phyloP scores from a whole-genome alignment of 768 basidiomycete genomes.

The Butyriboletus loyo region DNA sequence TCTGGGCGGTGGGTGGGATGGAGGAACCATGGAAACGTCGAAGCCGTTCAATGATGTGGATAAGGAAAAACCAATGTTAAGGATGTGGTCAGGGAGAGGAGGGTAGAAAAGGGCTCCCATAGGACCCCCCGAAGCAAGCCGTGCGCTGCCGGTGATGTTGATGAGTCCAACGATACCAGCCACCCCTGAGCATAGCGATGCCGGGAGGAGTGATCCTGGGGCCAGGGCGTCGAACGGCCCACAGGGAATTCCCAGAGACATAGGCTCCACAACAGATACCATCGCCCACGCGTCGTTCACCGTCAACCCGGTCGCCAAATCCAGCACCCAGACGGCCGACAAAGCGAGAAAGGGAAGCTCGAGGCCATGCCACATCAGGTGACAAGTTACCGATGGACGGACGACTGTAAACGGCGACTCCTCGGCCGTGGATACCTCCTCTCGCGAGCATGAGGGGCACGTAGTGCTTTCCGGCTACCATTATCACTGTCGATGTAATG shows the following conservation, averaged over 20 bases:
- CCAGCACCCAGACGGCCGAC: neutral
- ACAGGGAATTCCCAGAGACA: neutral
- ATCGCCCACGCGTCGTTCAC: neutral
- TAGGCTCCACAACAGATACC: neutral
- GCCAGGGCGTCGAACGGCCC: neutral
- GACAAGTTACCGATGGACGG: neutral
- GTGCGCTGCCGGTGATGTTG: neutral
- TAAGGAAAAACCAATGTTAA: neutral
- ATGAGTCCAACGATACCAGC: neutral
- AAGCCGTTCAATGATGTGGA: neutral
- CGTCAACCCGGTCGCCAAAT: conserved; percentile 1
- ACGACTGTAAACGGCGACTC: conserved; percentile 2
- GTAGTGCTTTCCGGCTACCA: conserved; percentile 1
- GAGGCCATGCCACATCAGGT: neutral
- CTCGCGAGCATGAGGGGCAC: neutral
- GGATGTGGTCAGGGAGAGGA: neutral
- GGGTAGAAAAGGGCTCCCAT: neutral
- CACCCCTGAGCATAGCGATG: neutral
- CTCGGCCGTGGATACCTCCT: neutral
- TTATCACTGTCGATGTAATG: conserved; percentile 1
- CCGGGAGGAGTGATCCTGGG: neutral
- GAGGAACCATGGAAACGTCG: conserved; percentile 2
- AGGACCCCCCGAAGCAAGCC: neutral
- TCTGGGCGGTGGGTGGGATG: conserved; percentile 1
- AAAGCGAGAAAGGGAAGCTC: conserved; percentile 3